phyloP scores from a whole-genome alignment of 208 protist species.

The Strigomonas culicis region DNA sequence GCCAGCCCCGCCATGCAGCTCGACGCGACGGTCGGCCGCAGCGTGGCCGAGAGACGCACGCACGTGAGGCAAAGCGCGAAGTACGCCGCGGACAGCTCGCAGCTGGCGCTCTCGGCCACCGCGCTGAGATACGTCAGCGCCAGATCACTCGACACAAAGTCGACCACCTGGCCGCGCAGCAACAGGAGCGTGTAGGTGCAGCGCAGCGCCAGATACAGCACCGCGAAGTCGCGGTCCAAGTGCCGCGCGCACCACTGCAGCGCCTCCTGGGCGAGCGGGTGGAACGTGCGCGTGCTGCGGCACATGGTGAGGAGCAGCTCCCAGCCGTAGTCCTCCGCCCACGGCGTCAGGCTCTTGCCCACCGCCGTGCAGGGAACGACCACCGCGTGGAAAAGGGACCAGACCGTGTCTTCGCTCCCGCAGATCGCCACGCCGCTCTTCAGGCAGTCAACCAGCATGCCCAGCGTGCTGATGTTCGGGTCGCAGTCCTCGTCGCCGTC shows the following conservation, averaged over 20 bases:
- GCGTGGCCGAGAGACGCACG: constrained; percentile 7
- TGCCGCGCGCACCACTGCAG: constrained; percentile 39
- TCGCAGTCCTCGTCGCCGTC: constrained; percentile 20
- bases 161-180: constrained; percentile 24
- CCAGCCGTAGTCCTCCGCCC: constrained; percentile 79
- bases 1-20: not conserved
- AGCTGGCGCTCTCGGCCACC: not conserved
- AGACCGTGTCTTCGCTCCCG: constrained; percentile 27
- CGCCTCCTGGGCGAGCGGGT: constrained; percentile 19
- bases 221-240: constrained; percentile 46
- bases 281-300: constrained; percentile 24
- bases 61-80: constrained; percentile 26
- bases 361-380: constrained; percentile 55
- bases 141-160: constrained; percentile 15
- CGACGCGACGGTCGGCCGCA: constrained; percentile 13
- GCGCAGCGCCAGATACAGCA: constrained; percentile 46
- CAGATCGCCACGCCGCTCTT: constrained; percentile 30
- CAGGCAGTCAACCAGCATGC: constrained; percentile 59
- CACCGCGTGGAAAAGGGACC: constrained; percentile 42
- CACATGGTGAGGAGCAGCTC: constrained; percentile 63
- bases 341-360: constrained; percentile 31
- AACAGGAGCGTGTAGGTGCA: constrained; percentile 45
- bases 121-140: constrained; percentile 27
- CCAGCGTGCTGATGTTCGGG: constrained; percentile 29
- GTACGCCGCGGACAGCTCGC: constrained; percentile 20